Evolutionary conservation across 805 yeast species (phyloP), one percentile per base, ranked within the genome.

Genomic region (Pichia sporocuriosa): DNA sequence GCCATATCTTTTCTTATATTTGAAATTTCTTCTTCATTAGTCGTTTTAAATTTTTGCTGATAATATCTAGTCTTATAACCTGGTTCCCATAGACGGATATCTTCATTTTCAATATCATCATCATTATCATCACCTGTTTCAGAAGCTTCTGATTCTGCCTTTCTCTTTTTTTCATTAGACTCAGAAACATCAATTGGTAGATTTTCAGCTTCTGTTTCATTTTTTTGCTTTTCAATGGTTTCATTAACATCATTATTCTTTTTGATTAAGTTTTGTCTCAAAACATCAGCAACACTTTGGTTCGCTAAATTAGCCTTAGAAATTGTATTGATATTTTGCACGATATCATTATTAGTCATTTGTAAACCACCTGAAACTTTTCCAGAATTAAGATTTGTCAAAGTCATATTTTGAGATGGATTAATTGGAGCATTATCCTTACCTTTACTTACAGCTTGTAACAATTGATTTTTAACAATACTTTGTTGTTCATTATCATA

Each of bases 41-140:
- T 53, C 8, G 79, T 69, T 45, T 75, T 74, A 56, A 88, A 87
- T 62, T 93, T 93, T 31, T 73, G 67, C 44, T 70, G 66, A 57
- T 93, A 93, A 61, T 93, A 93, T 37, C 99, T 69, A 41, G 73
- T 77, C 39, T 75, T 75, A 62, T 85, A 93, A 0, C 98, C 98
- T 0, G 93, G 81, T 58, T 87, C 95, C 79, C 85, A 82, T 48
- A 86, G 63, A 50, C 79, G 63, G 16, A 42, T 21, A 7, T 38
- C 42, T 20, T 42, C 42, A 30, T 30, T 30, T 7, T 38, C 39
- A 34, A 37, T n/a, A 33, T 42, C 45, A 4, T 42, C 36, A 28
- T 29, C 45, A 9, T 29, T n/a, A 81, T 7, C 40, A 10, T 29
- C 37, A 37, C 54, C 59, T 2, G 56, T 55, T 20, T 40, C 33